Percentiles rank a stretch among this genome's conserved stretches.
Evolutionary conservation across 2,329 filamentous ascomycete genomes (phyloP).

Genomic region (Pseudopithomyces maydicus): DNA sequence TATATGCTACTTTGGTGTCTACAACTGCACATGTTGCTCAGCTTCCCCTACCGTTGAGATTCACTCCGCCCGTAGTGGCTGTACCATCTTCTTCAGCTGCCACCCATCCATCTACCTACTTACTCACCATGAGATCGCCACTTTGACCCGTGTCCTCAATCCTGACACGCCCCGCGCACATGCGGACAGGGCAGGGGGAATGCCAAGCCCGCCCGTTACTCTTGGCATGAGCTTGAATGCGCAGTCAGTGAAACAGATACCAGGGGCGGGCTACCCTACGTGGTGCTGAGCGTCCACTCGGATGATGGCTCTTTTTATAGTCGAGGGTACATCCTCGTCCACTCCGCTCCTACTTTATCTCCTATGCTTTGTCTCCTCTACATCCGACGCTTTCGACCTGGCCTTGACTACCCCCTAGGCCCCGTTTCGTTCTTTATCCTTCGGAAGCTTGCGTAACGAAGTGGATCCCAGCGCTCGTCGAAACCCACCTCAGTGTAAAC

Average conservation of each 20-base stretch:
- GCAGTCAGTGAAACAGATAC: neutral
- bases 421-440: neutral
- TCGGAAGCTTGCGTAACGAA: neutral
- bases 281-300: no score
- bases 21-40: no score
- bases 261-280: neutral
- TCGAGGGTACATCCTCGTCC: neutral
- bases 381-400: neutral
- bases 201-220: neutral
- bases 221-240: conserved; percentile 6
- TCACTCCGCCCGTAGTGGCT: no score
- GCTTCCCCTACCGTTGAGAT: no score
- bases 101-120: no score
- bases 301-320: no score
- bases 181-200: neutral
- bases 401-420: neutral
- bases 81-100: no score
- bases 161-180: neutral
- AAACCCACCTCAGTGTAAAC: neutral
- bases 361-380: neutral
- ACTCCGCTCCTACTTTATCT: neutral
- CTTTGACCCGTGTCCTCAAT: neutral
- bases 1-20: no score
- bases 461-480: neutral
- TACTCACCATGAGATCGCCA: neutral